Conservation (phyloP, 2,329 filamentous ascomycete genomes). For the Saccharata proteae region DNA sequence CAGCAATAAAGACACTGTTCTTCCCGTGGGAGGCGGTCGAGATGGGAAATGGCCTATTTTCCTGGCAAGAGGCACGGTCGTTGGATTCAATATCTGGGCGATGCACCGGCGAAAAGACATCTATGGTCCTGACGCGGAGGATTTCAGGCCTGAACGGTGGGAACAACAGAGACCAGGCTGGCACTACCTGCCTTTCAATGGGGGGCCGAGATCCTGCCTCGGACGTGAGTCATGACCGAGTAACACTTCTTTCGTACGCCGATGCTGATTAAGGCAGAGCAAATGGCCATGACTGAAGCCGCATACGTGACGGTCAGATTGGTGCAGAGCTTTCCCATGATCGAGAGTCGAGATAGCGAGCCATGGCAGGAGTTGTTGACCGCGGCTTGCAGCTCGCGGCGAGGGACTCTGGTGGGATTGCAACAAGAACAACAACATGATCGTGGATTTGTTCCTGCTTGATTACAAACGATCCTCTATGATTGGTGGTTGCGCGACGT, state of each 20-base stretch:
- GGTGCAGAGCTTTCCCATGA: slow-evolving; percentile 3
- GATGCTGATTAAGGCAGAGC: slow-evolving; percentile 13
- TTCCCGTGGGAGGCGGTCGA: too few species aligned
- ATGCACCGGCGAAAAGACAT: slow-evolving; percentile 25
- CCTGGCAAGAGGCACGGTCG: too few species aligned
- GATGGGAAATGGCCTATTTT: too few species aligned
- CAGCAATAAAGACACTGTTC: too few species aligned
- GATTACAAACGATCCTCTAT: too few species aligned
- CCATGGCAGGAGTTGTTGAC: slow-evolving; percentile 5
- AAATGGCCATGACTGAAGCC: slow-evolving; percentile 10
- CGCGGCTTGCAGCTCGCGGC: too few species aligned
- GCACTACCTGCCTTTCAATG: slow-evolving; percentile 19
- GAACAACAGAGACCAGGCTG: slow-evolving; percentile 17
- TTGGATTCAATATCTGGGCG: slow-evolving; percentile 19
- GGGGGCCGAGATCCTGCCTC: too few species aligned
- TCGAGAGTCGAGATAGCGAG: background rate
- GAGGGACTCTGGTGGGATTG: too few species aligned
- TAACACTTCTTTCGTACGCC: background rate
- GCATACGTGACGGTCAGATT: slow-evolving; percentile 2
- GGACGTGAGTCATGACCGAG: too few species aligned
- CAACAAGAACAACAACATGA: too few species aligned
- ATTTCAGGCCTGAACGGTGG: slow-evolving; percentile 25
- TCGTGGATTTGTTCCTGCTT: too few species aligned
- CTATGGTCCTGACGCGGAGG: slow-evolving; percentile 24
- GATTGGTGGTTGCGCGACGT: too few species aligned